Evolutionary conservation across 495 filamentous ascomycete genomes (phyloP), one percentile per base, ranked within the genome.

Genomic region (Hyaloscypha bicolor): DNA sequence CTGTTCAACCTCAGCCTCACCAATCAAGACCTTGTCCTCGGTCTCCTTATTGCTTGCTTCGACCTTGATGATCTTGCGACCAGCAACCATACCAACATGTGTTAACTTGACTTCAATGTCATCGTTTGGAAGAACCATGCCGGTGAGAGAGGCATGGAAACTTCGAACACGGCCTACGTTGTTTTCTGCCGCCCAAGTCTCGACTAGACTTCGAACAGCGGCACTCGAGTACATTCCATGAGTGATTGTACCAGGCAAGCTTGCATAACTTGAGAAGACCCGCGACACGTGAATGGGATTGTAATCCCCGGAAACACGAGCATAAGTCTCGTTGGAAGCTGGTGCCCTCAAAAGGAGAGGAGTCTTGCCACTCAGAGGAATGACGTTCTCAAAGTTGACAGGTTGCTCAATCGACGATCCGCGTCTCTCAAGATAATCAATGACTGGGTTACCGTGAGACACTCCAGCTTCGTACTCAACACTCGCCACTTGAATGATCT

Each of bases 221-320:
- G 95, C 95, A 79, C 94, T 97, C 6, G 93, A 92, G 84, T 98
- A 99, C 95, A 99, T 99, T 66, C 95, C 95, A 76, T 99, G 94
- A 2, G 94, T 97, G 76, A 99, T 99, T 33, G 94, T 99, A 39
- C 94, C 94, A 0, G 92, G 93, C 22, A 99, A 87, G 77, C 91
- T 94, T 75, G 94, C 95, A 74, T 98, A 99, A 77, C 85, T 91
- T 19, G 96, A 88, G 81, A 99, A 99, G 45, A 97, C 93, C 60
- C 94, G 89, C 2, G 95, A 97, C 55, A 98, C 95, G 81, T 99
- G 95, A 69, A 99, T 99, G 9, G 95, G 95, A 76, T 99, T 99
- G 83, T 92, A 98, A 74, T 99, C 95, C 29, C 96, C 96, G 53
- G 96, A 98, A 35, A 99, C 96, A 62, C 92, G 90, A 56, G 96